Base-by-base conservation (phyloP, 495 filamentous ascomycete genomes). In the Hypoxylon lenormandii region DNA sequence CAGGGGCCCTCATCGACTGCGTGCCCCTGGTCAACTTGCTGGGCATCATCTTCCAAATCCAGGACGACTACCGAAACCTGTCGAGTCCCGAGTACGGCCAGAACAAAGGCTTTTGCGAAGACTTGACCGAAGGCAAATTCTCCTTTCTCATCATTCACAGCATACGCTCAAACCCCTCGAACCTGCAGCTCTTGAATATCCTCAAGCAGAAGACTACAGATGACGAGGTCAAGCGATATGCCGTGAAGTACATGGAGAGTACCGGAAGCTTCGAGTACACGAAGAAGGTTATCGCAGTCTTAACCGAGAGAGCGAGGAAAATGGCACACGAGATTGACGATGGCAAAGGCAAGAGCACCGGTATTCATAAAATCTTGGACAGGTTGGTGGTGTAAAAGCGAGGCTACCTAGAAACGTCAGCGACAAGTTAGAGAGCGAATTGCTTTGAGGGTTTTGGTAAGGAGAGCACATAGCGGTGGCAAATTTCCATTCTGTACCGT, bases 91-190 rank as follows among this genome's bases (percentile, higher is more conserved):
- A 87, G 63, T 97, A 97, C 80, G 88, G 90, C 48, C 81, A 88
- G 48, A 94, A 95, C 71, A 98, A 98, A 82, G 96, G 95, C 58
- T 87, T 97, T 65, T 97, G 92, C 77, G 95, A 98, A 82, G 95
- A 98, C 77, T 79, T 98, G 65, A 97, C 94, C 0, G 95, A 98
- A 81, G 95, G 95, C 42, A 98, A 98, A 85, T 98, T 98, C 82
- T 94, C 90, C 22, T 98, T 96, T 75, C 94, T 94, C 5, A 91
- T 98, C 70, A 97, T 98, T 63, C 94, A 98, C 79, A 90, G 90
- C 76, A 96, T 98, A 66, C 91, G 94, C 66, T 81, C 89, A 30
- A 86, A 94, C 75, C 91, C 92, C 3, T 79, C 79, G 7, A 94
- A 97, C 74, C 85, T 90, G 26, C 91, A 94, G 74, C 84, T 98